A percentile compares a stretch with the other conserved stretches of the same genome.
Evolutionary conservation across 2,329 filamentous ascomycete species (phyloP).

Genomic region (Pestalotiopsis sp.): DNA sequence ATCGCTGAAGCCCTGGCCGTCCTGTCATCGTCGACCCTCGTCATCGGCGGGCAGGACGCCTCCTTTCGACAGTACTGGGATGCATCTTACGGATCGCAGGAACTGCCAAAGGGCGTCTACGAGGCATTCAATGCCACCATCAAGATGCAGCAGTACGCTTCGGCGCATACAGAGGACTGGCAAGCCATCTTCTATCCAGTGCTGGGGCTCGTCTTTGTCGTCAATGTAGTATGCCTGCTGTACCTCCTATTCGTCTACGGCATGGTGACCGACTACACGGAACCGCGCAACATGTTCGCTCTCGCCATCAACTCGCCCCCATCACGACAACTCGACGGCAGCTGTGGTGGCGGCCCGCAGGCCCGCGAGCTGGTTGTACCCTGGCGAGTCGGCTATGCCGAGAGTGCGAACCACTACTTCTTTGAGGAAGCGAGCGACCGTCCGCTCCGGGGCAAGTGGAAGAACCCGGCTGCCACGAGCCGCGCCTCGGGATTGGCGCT

Average conservation of each 20-base stretch:
- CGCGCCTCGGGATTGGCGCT: neutral
- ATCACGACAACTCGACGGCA: constrained; percentile 37
- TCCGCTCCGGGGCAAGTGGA: constrained; percentile 30
- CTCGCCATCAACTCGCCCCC: constrained; percentile 65
- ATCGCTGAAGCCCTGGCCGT: constrained; percentile 76
- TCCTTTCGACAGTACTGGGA: constrained; percentile 63
- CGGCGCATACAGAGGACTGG: constrained; percentile 62
- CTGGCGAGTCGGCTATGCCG: constrained; percentile 43
- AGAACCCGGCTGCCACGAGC: constrained; percentile 12
- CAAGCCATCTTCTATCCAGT: constrained; percentile 70
- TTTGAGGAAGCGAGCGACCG: constrained; percentile 39
- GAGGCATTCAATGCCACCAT: constrained; percentile 67
- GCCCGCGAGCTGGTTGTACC: constrained; percentile 40
- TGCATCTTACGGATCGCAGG: constrained; percentile 35
- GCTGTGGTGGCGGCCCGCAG: constrained; percentile 40
- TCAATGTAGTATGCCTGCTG: constrained; percentile 66
- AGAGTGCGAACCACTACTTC: constrained; percentile 43
- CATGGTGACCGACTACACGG: constrained; percentile 77
- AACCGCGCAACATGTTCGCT: constrained; percentile 75
- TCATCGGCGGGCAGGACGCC: constrained; percentile 59
- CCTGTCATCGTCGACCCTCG: constrained; percentile 66
- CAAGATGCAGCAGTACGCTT: constrained; percentile 70
- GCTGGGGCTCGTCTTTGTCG: constrained; percentile 65
- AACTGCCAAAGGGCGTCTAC: constrained; percentile 47
- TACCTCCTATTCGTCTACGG: constrained; percentile 63